phyloP scores from a whole-genome alignment of 2,329 filamentous ascomycete species.

The Fusarium compactum region DNA sequence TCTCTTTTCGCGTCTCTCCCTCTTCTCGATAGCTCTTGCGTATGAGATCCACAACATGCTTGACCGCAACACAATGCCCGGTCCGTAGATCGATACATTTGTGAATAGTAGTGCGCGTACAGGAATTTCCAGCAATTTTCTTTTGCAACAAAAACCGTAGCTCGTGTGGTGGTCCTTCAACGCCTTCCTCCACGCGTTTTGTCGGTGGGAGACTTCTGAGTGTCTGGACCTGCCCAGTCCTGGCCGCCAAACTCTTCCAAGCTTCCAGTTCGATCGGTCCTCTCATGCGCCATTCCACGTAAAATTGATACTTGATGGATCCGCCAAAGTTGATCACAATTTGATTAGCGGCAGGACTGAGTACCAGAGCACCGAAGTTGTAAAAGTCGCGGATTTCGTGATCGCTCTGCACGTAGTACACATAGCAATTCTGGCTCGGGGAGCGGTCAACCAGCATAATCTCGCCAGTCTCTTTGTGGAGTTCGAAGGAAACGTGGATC shows the following conservation, averaged over 20 bases:
- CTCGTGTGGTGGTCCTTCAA: rapidly evolving
- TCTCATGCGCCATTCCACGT: background rate
- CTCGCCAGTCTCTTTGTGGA: background rate
- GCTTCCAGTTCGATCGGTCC: background rate
- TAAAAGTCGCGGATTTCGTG: background rate
- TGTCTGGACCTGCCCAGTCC: background rate
- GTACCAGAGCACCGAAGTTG: background rate
- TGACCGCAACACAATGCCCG: conserved; percentile 6
- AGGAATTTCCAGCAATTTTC: background rate
- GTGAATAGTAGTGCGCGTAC: background rate
- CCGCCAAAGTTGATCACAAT: background rate
- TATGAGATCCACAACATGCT: background rate
- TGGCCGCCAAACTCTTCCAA: background rate
- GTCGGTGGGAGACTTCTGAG: background rate
- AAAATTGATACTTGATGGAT: background rate
- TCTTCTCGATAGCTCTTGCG: background rate
- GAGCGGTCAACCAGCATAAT: background rate
- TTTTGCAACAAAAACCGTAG: background rate
- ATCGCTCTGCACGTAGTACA: background rate
- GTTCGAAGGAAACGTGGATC: background rate
- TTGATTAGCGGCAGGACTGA: background rate
- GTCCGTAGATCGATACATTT: background rate
- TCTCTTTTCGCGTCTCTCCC: background rate
- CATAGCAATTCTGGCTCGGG: background rate
- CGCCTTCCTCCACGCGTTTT: background rate